These are phyloP conservation scores for Starmerella powellii DNA, from an alignment of 805 yeast species.

Conservation along the genomic window DNA sequence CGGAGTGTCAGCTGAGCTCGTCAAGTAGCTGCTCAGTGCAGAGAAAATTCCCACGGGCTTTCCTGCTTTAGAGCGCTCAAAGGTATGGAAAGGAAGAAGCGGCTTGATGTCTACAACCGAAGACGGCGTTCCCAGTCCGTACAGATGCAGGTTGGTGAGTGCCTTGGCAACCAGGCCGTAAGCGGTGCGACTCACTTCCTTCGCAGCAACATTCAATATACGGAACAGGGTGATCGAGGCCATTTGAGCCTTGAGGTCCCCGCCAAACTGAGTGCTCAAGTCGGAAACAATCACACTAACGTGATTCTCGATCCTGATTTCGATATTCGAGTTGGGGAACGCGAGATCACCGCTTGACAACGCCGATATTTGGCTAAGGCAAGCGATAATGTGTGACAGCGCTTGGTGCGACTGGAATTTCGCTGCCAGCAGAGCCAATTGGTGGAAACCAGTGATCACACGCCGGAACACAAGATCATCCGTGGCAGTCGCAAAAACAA, in stretches of 20 bases:
- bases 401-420: slow-evolving; percentile 44
- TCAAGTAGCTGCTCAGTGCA: slow-evolving; percentile 81
- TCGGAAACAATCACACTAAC: slow-evolving; percentile 62
- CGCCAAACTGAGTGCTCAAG: slow-evolving; percentile 70
- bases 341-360: slow-evolving; percentile 37
- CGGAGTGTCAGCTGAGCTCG: slow-evolving; percentile 73
- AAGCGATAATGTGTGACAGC: slow-evolving; percentile 54
- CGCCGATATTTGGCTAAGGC: slow-evolving; percentile 57
- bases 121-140: slow-evolving; percentile 42
- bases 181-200: slow-evolving; percentile 34
- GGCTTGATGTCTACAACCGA: slow-evolving; percentile 32
- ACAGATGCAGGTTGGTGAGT: slow-evolving; percentile 54
- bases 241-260: slow-evolving; percentile 82
- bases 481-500: slow-evolving; percentile 73
- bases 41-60: slow-evolving; percentile 74
- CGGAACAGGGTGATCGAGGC: slow-evolving; percentile 78
- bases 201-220: slow-evolving; percentile 48
- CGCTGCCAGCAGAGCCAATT: slow-evolving; percentile 65
- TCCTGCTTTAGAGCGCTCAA: slow-evolving; percentile 47
- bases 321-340: slow-evolving; percentile 25
- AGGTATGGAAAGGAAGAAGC: slow-evolving; percentile 50
- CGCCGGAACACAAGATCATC: slow-evolving; percentile 83
- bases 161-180: slow-evolving; percentile 55
- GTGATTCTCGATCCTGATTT: slow-evolving; percentile 37
- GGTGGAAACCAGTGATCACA: slow-evolving; percentile 79